These are phyloP conservation scores for Acacia melanoxylon DNA, from an alignment of 306 rosid species.

Conservation along the genomic window DNA sequence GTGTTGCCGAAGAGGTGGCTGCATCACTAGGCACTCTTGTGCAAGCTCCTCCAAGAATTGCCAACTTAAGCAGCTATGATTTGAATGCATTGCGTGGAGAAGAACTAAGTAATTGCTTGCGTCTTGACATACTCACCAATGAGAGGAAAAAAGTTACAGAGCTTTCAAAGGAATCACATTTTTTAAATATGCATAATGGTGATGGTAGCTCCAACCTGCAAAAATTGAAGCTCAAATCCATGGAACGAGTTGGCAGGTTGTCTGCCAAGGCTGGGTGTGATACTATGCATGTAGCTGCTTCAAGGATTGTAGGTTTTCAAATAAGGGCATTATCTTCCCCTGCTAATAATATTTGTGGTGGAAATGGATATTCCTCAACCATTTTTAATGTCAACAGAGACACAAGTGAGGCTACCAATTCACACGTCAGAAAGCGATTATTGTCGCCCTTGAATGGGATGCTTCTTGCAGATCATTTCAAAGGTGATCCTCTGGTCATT, in stretches of 20 bases:
- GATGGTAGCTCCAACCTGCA: slow-evolving; percentile 44
- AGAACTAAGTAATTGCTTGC: slow-evolving; percentile 37
- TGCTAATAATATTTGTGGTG: slow-evolving; percentile 38
- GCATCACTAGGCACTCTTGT: slow-evolving; percentile 53
- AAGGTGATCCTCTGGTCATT: slow-evolving; percentile 45
- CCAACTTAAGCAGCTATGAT: slow-evolving; percentile 51
- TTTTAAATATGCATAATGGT: slow-evolving; percentile 25
- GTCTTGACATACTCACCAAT: slow-evolving; percentile 41
- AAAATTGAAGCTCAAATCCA: slow-evolving; percentile 43
- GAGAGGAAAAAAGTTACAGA: slow-evolving; percentile 41
- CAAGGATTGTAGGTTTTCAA: slow-evolving; percentile 68
- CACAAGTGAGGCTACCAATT: slow-evolving; percentile 37
- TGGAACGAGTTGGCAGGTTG: slow-evolving; percentile 42
- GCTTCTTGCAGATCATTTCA: slow-evolving; percentile 47
- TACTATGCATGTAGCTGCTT: slow-evolving; percentile 44
- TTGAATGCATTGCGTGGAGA: slow-evolving; percentile 54
- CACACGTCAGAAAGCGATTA: slow-evolving; percentile 45
- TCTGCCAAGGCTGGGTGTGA: slow-evolving; percentile 41
- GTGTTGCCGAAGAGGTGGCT: slow-evolving; percentile 62
- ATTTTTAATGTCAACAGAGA: slow-evolving; percentile 31
- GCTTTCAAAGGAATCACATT: slow-evolving; percentile 45
- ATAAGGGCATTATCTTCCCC: slow-evolving; percentile 41
- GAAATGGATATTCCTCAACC: slow-evolving; percentile 39
- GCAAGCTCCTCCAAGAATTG: slow-evolving; percentile 47
- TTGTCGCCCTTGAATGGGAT: slow-evolving; percentile 63